Evolutionary conservation across 179 eudicot genomes (phyloP).

Genomic region (Spergularia azorica): DNA sequence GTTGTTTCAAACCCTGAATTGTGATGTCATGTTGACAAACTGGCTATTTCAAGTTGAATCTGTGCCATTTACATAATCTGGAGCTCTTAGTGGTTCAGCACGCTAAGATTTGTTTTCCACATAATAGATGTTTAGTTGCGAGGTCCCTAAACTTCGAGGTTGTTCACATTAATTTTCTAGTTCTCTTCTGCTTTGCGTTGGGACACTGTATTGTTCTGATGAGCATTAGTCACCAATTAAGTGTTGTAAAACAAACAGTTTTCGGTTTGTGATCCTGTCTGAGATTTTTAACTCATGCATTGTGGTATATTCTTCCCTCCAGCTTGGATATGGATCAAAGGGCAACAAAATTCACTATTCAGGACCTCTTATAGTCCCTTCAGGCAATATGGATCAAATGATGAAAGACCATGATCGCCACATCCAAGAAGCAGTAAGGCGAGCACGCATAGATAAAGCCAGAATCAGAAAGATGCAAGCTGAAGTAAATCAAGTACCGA

Average conservation of each 20-base stretch:
- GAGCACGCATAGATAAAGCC: constrained; percentile 80
- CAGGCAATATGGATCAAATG: constrained; percentile 83
- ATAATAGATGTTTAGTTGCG: background rate
- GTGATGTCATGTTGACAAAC: background rate
- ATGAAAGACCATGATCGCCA: constrained; percentile 92
- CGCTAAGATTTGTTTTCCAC: background rate
- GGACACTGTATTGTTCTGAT: too few species aligned
- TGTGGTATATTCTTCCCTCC: constrained; percentile 21
- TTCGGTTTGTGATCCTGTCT: background rate
- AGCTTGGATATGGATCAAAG: constrained; percentile 84
- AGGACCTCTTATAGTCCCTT: constrained; percentile 82
- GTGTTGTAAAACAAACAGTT: too few species aligned
- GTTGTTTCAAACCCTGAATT: background rate
- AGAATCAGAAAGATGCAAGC: constrained; percentile 59
- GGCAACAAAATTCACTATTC: constrained; percentile 93
- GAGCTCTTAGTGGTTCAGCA: background rate
- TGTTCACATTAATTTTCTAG: background rate
- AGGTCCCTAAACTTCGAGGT: background rate
- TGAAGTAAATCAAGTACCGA: constrained; percentile 49
- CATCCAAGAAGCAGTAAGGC: constrained; percentile 87
- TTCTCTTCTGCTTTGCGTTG: too few species aligned
- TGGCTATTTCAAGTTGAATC: background rate
- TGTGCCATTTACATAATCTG: background rate
- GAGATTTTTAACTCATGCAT: constrained; percentile 1
- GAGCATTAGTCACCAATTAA: too few species aligned